phyloP scores from a whole-genome alignment of 148 eudicot species.

The Nepenthes gracilis region DNA sequence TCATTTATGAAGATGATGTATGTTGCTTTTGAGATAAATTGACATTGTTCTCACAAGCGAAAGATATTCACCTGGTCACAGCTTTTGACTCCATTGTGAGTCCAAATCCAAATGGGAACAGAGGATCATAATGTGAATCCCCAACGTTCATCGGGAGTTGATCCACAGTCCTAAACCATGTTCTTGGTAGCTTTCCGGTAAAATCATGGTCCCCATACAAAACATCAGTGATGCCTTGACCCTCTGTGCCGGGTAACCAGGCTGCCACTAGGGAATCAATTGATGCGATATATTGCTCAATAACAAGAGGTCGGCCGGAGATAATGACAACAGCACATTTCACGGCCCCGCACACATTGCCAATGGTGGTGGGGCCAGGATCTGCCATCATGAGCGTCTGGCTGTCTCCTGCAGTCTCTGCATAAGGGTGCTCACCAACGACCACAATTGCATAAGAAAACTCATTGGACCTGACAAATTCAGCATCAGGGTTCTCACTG shows the following conservation, averaged over 20 bases:
- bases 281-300: slow-evolving; percentile 27
- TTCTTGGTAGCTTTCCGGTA: slow-evolving; percentile 26
- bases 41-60: too few relatives aligned
- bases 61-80: background rate
- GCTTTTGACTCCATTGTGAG: slow-evolving; percentile 14
- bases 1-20: too few relatives aligned
- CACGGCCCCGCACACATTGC: slow-evolving; percentile 24
- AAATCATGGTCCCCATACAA: slow-evolving; percentile 30
- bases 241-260: slow-evolving; percentile 40
- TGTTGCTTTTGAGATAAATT: too few relatives aligned
- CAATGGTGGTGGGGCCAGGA: slow-evolving; percentile 19
- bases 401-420: slow-evolving; percentile 34
- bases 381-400: slow-evolving; percentile 28
- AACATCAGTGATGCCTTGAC: slow-evolving; percentile 32
- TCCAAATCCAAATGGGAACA: slow-evolving; percentile 32
- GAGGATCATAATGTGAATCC: slow-evolving; percentile 30
- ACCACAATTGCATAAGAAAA: slow-evolving; percentile 42
- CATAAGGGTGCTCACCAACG: slow-evolving; percentile 42
- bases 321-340: slow-evolving; percentile 38
- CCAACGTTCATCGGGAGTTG: slow-evolving; percentile 41
- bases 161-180: slow-evolving; percentile 39
- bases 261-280: slow-evolving; percentile 39
- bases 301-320: slow-evolving; percentile 40
- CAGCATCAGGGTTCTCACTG: slow-evolving; percentile 14
- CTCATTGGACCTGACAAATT: slow-evolving; percentile 17